phyloP scores from a whole-genome alignment of 2,329 filamentous ascomycete species.

The Alternaria burnsii region DNA sequence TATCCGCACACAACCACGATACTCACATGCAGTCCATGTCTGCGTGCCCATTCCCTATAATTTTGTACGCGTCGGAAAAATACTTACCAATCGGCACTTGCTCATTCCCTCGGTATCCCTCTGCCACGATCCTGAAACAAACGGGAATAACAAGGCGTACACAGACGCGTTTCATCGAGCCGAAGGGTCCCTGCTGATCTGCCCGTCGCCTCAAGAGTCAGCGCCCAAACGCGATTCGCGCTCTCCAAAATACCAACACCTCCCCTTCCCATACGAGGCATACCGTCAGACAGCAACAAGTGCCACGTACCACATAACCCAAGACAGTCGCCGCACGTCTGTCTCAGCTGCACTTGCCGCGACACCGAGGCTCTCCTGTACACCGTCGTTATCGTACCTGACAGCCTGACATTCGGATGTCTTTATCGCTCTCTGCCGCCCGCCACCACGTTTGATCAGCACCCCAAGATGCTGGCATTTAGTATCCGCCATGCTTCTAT shows the following conservation, averaged over 20 bases:
- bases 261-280: conserved; percentile 6
- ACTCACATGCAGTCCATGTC: background rate
- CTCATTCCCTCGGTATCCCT: conserved; percentile 5
- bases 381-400: conserved; percentile 1
- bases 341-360: conserved; percentile 12
- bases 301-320: conserved; percentile 7
- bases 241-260: conserved; percentile 13
- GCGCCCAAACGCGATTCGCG: conserved; percentile 14
- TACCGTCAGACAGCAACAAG: conserved; percentile 11
- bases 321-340: conserved; percentile 13
- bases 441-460: conserved; percentile 14
- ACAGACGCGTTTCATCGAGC: conserved; percentile 34
- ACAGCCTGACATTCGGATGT: background rate
- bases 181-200: conserved; percentile 29
- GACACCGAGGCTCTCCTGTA: conserved; percentile 4
- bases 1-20: background rate
- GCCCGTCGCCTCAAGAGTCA: conserved; percentile 13
- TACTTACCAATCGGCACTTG: conserved; percentile 2
- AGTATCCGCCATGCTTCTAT: background rate
- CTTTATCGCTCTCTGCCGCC: background rate
- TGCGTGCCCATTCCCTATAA: background rate
- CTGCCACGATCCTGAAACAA: conserved; percentile 29
- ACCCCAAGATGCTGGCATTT: background rate
- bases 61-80: conserved; percentile 2
- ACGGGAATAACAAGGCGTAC: conserved; percentile 27